A percentile compares a stretch with the other conserved stretches of the same genome.
Evolutionary conservation across 495 filamentous ascomycete species (phyloP).

Genomic region (Penicillium malachiteum): DNA sequence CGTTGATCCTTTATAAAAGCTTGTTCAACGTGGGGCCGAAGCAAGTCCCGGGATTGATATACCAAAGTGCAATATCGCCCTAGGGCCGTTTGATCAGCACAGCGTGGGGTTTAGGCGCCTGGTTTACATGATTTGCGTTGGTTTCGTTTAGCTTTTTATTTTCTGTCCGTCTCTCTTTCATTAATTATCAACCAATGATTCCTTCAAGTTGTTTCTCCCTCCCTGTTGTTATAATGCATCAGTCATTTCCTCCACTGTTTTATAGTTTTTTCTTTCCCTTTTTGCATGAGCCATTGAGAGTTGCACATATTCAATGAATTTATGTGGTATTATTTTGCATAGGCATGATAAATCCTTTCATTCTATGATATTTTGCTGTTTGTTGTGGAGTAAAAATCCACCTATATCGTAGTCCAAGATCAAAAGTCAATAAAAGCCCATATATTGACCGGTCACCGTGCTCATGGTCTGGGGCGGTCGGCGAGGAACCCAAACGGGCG

Average conservation of each 20-base stretch:
- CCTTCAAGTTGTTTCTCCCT: slow-evolving; percentile 3
- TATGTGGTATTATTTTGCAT: no score
- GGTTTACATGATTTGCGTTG: slow-evolving; percentile 17
- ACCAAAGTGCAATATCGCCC: slow-evolving; percentile 10
- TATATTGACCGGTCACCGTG: neutral
- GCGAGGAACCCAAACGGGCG: slow-evolving; percentile 15
- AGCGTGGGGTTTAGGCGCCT: slow-evolving; percentile 49
- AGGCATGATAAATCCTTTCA: no score
- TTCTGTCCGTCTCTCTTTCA: neutral
- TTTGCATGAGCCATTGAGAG: no score
- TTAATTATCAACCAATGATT: neutral
- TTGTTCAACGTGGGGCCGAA: slow-evolving; percentile 6
- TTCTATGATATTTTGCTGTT: no score
- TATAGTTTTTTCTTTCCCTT: slow-evolving; percentile 1
- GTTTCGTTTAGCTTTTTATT: neutral
- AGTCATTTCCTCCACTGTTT: neutral
- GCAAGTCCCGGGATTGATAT: slow-evolving; percentile 6
- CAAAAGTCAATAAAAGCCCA: neutral
- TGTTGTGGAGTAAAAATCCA: no score
- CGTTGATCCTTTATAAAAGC: neutral
- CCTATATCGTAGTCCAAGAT: no score
- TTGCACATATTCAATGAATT: no score
- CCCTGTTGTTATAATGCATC: slow-evolving; percentile 1
- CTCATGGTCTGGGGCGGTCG: slow-evolving; percentile 15
- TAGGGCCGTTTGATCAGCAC: slow-evolving; percentile 39